Percentiles rank a stretch among this genome's conserved stretches.
phyloP scores from a whole-genome alignment of 106 monocot genomes.

The Platanthera zijinensis region DNA sequence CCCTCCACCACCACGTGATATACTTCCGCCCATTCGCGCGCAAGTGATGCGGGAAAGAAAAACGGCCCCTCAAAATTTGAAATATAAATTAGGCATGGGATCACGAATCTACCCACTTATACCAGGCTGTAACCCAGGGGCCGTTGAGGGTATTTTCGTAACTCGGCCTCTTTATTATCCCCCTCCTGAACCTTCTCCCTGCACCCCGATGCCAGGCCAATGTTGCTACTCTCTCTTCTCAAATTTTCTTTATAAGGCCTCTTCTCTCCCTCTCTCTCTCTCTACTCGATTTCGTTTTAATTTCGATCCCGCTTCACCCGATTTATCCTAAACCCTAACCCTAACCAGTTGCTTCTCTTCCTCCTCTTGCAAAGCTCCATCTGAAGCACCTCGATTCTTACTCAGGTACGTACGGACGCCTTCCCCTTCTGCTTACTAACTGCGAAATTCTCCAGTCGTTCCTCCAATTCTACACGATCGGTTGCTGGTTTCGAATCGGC shows the following conservation, averaged over 20 bases:
- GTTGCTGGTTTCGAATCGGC: not conserved
- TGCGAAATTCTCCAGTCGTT: not conserved
- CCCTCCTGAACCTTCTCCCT: not conserved
- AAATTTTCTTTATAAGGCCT: not conserved
- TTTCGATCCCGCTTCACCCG: not conserved
- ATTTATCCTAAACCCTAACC: not conserved
- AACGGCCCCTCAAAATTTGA: too few species aligned
- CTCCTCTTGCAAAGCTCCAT: not conserved
- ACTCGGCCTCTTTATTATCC: not conserved
- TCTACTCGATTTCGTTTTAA: too few species aligned
- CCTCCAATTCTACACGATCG: not conserved
- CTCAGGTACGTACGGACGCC: not conserved
- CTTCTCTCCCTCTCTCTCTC: too few species aligned
- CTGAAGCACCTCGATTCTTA: not conserved
- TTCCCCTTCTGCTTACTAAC: not conserved
- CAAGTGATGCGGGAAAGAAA: too few species aligned
- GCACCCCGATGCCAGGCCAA: not conserved
- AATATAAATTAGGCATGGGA: too few species aligned
- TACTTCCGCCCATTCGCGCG: too few species aligned
- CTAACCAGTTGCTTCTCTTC: not conserved
- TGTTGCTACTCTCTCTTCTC: not conserved
- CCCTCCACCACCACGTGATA: too few species aligned
- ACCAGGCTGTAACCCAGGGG: not conserved
- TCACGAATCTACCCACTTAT: too few species aligned
- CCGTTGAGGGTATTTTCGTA: not conserved